Conservation (phyloP, 306 rosid species). For the Vachellia pachyceras region DNA sequence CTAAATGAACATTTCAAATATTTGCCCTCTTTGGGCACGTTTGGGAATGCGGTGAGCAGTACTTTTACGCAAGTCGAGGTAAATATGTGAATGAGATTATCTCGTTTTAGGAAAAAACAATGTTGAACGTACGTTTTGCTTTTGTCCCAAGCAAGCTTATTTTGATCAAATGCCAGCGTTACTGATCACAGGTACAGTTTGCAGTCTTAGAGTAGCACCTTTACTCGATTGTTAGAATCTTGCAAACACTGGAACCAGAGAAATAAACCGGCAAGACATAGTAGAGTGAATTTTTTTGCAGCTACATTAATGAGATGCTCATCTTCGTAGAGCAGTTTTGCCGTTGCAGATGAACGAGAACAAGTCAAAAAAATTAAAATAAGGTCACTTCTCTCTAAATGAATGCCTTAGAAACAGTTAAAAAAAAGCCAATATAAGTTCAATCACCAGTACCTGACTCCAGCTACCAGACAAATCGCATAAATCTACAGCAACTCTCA, state of each 20-base stretch:
- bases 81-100: too few relatives aligned
- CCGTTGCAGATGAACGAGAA: background rate
- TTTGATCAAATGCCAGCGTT: background rate
- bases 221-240: background rate
- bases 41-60: too few relatives aligned
- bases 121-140: too few relatives aligned
- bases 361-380: background rate
- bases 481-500: conserved; percentile 63
- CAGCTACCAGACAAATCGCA: conserved; percentile 97
- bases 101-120: too few relatives aligned
- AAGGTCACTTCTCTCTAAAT: background rate
- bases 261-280: background rate
- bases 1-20: background rate
- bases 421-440: conserved; percentile 13
- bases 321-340: background rate
- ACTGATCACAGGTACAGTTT: background rate
- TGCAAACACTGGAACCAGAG: background rate
- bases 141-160: too few relatives aligned
- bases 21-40: too few relatives aligned
- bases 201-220: background rate
- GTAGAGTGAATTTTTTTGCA: background rate
- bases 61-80: too few relatives aligned
- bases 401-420: background rate
- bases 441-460: conserved; percentile 75
- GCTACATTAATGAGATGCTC: background rate